Conservation (phyloP, 345 rosid genomes). For the Laguncularia racemosa region DNA sequence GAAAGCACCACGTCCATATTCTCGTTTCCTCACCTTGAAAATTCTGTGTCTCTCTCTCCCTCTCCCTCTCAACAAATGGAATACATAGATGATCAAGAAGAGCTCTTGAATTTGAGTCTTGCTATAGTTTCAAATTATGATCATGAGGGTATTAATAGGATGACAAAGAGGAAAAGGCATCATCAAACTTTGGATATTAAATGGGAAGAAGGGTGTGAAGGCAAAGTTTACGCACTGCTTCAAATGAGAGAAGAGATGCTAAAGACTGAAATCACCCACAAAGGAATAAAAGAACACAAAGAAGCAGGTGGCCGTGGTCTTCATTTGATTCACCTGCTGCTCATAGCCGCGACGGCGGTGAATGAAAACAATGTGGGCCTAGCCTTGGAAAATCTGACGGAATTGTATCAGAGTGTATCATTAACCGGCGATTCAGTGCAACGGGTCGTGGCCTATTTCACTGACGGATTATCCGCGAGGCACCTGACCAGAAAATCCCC, state of each 20-base stretch:
- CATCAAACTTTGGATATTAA: neutral
- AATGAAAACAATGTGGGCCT: conserved; percentile 28
- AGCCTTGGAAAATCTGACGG: conserved; percentile 29
- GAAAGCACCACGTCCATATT: too few relatives aligned
- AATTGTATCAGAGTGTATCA: conserved; percentile 36
- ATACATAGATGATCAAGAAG: conserved; percentile 23
- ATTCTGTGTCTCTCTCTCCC: conserved; percentile 1
- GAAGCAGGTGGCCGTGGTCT: conserved; percentile 36
- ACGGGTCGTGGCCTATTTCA: conserved; percentile 51
- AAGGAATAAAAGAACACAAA: conserved; percentile 6
- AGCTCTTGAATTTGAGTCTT: conserved; percentile 41
- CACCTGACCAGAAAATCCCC: conserved; percentile 47
- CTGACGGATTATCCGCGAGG: conserved; percentile 47
- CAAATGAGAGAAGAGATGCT: conserved; percentile 54
- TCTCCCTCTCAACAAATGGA: conserved; percentile 19
- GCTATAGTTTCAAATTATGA: conserved; percentile 27
- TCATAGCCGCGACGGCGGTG: conserved; percentile 43
- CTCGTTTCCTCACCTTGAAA: neutral
- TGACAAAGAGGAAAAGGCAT: conserved; percentile 17
- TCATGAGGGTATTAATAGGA: conserved; percentile 16
- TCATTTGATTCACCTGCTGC: conserved; percentile 54
- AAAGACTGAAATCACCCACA: conserved; percentile 21
- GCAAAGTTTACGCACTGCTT: conserved; percentile 38
- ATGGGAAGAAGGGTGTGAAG: conserved; percentile 27
- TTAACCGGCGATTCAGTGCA: conserved; percentile 55